Base-by-base conservation (phyloP, 176 grass and related monocot species). In the Echinochloa phyllopogon region DNA sequence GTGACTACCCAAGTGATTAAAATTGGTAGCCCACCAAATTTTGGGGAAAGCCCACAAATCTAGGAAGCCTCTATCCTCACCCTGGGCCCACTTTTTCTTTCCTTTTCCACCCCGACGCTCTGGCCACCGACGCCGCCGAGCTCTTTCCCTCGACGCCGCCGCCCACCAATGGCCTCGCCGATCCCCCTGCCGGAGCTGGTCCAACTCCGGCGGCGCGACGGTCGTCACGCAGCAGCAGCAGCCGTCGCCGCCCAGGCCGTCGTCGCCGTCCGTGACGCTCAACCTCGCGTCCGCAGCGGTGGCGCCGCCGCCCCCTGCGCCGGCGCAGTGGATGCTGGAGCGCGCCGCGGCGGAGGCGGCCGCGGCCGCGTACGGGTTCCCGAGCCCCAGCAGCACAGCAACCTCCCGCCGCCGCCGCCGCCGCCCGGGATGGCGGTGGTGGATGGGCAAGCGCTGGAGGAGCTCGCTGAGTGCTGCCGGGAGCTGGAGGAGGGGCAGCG, bases 401-500 rank as follows among this genome's bases (percentile, higher is more conserved):
- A 20, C 17, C 57, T 14, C 13, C 53, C 3, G 76, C 38, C 0
- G 36, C 39, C 50, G 51, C 17, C 39, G 6, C 11, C 69, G 12
- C 1, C 11, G 9, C 7, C 76, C 7, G 69, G 38, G 13, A 41
- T 65, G 77, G 51, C 50, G 16, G 17, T 61, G 40, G 33, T 47
- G 17, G 88, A 90, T 0, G 86, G 58, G 16, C 87, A 80, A 74
- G 86, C 79, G 16, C n/a, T 96, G 39, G 47, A 89, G 20, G 93
- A 98, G 81, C 73, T 98, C 21, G 91, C 75, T 3, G 93, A 95
- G 63, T 94, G 91, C 62, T 91, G 87, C 72, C 60, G 91, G 6
- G 97, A 99, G 75, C 75, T 99, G 24, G 94, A 99, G 18, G 97
- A 96, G 13, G 97, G 97, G 20, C 94, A 92, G 56, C 83, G 86